These are phyloP conservation scores for Pichia kluyveri DNA, from an alignment of 805 yeast species.

Conservation along the genomic window DNA sequence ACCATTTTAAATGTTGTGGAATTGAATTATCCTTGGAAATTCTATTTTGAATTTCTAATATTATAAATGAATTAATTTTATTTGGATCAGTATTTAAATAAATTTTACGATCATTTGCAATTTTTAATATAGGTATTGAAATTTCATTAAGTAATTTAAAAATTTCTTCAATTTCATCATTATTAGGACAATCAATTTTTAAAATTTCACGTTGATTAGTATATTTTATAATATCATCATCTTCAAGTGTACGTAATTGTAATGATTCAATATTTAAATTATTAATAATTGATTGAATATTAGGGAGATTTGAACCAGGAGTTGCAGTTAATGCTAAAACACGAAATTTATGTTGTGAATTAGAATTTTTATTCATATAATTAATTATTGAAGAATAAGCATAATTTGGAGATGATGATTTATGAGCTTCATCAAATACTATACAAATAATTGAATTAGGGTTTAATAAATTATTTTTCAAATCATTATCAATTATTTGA, in stretches of 20 bases:
- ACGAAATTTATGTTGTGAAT: conserved; percentile 37
- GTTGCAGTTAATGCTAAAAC: conserved; percentile 90
- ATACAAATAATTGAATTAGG: conserved; percentile 69
- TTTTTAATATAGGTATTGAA: conserved; percentile 52
- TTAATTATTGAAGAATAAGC: conserved; percentile 81
- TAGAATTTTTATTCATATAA: conserved; percentile 48
- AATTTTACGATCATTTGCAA: conserved; percentile 55
- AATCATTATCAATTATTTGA: conserved; percentile 89
- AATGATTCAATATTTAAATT: conserved; percentile 66
- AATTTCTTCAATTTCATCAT: conserved; percentile 47
- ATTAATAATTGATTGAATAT: conserved; percentile 76
- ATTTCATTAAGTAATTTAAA: conserved; percentile 53
- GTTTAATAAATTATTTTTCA: conserved; percentile 61
- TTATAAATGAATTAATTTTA: conserved; percentile 58
- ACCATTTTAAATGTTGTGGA: conserved; percentile 70
- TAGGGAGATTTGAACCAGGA: conserved; percentile 81
- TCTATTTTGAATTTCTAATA: conserved; percentile 59
- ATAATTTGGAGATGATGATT: conserved; percentile 75
- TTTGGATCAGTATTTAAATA: conserved; percentile 60
- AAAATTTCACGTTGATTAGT: conserved; percentile 61
- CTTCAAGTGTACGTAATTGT: conserved; percentile 79
- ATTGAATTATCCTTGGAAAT: conserved; percentile 43
- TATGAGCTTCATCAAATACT: conserved; percentile 92
- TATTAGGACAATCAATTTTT: conserved; percentile 45
- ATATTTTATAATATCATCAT: conserved; percentile 71